Evolutionary conservation across 2,329 filamentous ascomycete genomes (phyloP).

Genomic region (Aphanocladium album): DNA sequence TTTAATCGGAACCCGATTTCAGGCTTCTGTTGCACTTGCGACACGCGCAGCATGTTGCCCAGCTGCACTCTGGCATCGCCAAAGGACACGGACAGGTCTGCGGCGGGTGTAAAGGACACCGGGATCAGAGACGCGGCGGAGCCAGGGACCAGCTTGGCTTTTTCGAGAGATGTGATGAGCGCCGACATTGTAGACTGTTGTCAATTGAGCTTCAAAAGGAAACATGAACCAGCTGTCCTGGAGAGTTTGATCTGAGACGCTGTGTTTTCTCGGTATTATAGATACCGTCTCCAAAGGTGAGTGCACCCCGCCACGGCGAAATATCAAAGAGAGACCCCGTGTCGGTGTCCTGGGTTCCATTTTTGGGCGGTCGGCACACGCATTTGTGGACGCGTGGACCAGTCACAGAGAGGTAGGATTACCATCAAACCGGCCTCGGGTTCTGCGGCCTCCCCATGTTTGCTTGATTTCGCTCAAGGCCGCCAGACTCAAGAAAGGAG

Average conservation of each 20-base stretch:
- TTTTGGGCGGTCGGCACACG: neutral
- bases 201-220: neutral
- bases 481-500: too few species aligned
- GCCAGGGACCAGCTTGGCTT: conserved; percentile 37
- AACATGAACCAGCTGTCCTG: too few species aligned
- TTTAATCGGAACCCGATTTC: conserved; percentile 32
- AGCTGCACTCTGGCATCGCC: conserved; percentile 28
- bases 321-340: too few species aligned
- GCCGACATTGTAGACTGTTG: conserved; percentile 1
- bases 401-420: too few species aligned
- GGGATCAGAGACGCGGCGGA: conserved; percentile 36
- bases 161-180: conserved; percentile 28
- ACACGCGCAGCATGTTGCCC: conserved; percentile 36
- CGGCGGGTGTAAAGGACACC: conserved; percentile 35
- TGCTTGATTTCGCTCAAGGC: too few species aligned
- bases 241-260: too few species aligned
- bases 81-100: conserved; percentile 33
- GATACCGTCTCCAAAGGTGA: neutral
- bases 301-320: neutral
- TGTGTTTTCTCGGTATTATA: neutral
- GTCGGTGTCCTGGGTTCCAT: too few species aligned
- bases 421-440: too few species aligned
- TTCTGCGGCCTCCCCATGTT: too few species aligned
- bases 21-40: conserved; percentile 32
- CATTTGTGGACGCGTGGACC: too few species aligned